Base-by-base conservation (phyloP, 345 rosid genomes). In the Durio zibethinus region DNA sequence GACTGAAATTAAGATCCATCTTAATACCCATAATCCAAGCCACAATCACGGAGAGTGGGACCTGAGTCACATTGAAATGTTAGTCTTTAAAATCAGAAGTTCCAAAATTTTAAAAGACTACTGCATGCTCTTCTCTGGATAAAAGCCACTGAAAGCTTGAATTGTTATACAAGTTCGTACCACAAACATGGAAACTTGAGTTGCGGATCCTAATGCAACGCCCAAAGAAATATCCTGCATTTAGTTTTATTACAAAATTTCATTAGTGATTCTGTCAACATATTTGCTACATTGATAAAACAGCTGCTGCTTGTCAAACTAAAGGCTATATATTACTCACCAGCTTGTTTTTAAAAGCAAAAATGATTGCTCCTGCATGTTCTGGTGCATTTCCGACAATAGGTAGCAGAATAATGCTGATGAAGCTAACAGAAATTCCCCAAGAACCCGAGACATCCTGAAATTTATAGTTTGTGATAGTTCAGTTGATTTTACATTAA, bases 301-400 rank as follows among this genome's bases (percentile, higher is more conserved):
- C 14, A 21, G 52, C 52, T 10, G 27, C 35, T 15, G 52, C 4
- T 36, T 6, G 1, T 50, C n/a, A 48, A 70, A 47, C 40, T 31
- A 27, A 59, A 31, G 10, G 42, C 15, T 10, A 0, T 1, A n/a
- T 18, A 10, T 15, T 43, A 66, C 93, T 85, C 73, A 91, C 98
- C 73, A 92, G 59, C 84, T 95, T 93, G 90, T 95, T 90, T 81
- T 93, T 95, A 78, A 90, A 95, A 7, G 99, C 99, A 77, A 95
- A 95, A 36, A 93, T 90, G 87, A 95, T 68, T 10, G 99, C 99
- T 61, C 98, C 96, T 20, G 97, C 99, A 54, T 95, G 99, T 82
- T 93, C 97, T 7, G 98, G 94, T 5, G 99, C 99, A 54, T 95
- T 95, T 81, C 99, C 97, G 71, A 95, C 97, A 29, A 95, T 90